Percentiles rank a stretch among this genome's conserved stretches.
Evolutionary conservation across 106 monocot genomes (phyloP).

Genomic region (Allium sativum): DNA sequence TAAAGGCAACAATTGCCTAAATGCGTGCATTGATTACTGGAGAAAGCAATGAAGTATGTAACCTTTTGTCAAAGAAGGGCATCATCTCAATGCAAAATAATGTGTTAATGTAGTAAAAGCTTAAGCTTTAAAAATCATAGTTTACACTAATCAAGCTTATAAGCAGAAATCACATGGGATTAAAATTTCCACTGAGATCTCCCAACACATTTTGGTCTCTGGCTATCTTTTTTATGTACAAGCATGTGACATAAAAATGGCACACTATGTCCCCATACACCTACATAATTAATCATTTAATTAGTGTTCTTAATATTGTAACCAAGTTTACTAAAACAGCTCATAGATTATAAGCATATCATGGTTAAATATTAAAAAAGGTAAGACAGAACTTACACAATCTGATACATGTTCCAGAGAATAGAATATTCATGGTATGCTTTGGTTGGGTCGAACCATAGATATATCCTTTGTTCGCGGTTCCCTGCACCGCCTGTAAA

Average conservation of each 20-base stretch:
- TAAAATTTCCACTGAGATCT: neutral
- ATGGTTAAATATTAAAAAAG: too few relatives aligned
- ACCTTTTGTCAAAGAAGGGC: neutral
- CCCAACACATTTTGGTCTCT: conserved; percentile 1
- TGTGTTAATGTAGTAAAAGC: too few relatives aligned
- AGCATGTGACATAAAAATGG: neutral
- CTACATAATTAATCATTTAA: neutral
- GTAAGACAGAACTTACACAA: conserved; percentile 11
- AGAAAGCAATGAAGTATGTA: too few relatives aligned
- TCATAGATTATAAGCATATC: too few relatives aligned
- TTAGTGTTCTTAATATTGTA: too few relatives aligned
- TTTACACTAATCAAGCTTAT: neutral
- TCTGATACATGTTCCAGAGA: conserved; percentile 30
- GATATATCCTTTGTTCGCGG: conserved; percentile 28
- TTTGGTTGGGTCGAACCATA: conserved; percentile 29
- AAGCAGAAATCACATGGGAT: neutral
- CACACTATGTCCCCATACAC: neutral
- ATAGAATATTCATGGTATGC: conserved; percentile 18
- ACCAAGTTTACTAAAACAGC: too few relatives aligned
- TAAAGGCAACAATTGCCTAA: too few relatives aligned
- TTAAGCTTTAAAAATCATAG: too few relatives aligned
- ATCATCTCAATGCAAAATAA: too few relatives aligned
- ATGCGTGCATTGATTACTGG: too few relatives aligned
- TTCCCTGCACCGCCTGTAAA: conserved; percentile 25
- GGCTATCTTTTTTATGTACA: neutral